A percentile compares a stretch with the other conserved stretches of the same genome.
Conservation (phyloP, 306 rosid species). For the Sechiopsis laciniata region DNA sequence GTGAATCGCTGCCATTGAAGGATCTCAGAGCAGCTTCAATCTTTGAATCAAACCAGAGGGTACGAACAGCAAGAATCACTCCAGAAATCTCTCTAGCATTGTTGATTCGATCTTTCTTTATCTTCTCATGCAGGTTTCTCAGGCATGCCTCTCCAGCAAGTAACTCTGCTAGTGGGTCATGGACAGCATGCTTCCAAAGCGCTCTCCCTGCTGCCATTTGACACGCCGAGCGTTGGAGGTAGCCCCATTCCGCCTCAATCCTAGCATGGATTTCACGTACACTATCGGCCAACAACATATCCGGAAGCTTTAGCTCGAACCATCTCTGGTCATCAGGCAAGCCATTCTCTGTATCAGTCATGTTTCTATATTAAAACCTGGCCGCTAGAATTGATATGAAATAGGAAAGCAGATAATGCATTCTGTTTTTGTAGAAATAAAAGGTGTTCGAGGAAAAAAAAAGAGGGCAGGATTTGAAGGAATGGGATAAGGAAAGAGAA, state of each 20-base stretch:
- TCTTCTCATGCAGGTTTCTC: conserved; percentile 77
- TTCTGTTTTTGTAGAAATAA: conserved; percentile 30
- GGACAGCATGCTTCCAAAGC: conserved; percentile 78
- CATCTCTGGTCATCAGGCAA: conserved; percentile 42
- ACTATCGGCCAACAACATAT: conserved; percentile 43
- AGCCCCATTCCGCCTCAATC: conserved; percentile 74
- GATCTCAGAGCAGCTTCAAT: conserved; percentile 59
- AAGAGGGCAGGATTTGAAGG: conserved; percentile 8
- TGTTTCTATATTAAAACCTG: conserved; percentile 31
- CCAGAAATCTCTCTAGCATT: conserved; percentile 81
- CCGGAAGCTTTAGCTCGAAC: conserved; percentile 77
- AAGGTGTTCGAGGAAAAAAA: conserved; percentile 17
- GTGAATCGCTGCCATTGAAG: conserved; percentile 49
- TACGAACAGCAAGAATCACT: conserved; percentile 85
- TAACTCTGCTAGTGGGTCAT: conserved; percentile 71
- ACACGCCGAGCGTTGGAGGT: conserved; percentile 71
- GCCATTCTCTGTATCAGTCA: conserved; percentile 58
- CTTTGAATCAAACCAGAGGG: conserved; percentile 86
- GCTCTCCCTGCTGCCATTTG: conserved; percentile 98
- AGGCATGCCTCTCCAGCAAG: conserved; percentile 79
- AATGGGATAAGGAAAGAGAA: conserved; percentile 88
- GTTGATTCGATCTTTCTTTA: conserved; percentile 64
- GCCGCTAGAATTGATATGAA: conserved; percentile 28
- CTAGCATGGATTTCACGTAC: conserved; percentile 61
- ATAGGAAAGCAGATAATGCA: conserved; percentile 45